These are phyloP conservation scores for Fusarium pseudonygamai DNA, from an alignment of 2,329 filamentous ascomycete species.

Conservation along the genomic window DNA sequence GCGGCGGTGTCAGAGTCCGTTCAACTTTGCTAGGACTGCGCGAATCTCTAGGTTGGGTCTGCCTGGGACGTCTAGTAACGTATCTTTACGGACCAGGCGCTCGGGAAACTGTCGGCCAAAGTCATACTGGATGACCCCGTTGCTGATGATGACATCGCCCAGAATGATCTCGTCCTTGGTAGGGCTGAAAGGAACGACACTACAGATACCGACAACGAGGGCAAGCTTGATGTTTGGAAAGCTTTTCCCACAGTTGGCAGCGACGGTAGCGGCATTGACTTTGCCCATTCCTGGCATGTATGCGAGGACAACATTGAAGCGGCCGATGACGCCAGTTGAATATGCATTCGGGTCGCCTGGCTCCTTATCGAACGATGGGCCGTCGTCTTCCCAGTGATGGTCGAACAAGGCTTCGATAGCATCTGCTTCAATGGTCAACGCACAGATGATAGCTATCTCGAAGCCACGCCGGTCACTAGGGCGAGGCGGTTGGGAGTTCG, in stretches of 20 bases:
- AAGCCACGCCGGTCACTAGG: neutral
- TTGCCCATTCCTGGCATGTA: neutral
- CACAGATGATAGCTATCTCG: conserved; percentile 3
- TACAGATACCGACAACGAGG: neutral
- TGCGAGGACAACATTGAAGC: neutral
- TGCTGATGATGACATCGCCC: neutral
- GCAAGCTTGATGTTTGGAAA: neutral
- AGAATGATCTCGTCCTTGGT: fast-evolving
- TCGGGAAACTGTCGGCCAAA: neutral
- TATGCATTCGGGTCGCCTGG: neutral
- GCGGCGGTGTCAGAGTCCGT: neutral
- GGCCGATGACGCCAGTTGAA: fast-evolving
- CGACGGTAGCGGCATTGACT: neutral
- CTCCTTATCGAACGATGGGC: fast-evolving
- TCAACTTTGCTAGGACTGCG: fast-evolving
- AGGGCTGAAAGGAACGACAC: neutral
- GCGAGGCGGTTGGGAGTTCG: neutral
- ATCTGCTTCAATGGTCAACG: neutral
- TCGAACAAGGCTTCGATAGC: neutral
- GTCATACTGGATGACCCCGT: neutral
- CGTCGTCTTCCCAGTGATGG: neutral
- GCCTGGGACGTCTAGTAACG: fast-evolving
- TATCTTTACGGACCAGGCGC: neutral
- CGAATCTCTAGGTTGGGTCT: neutral
- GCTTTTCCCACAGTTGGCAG: neutral